phyloP scores from a whole-genome alignment of 2,329 filamentous ascomycete genomes.

The Colletotrichum zoysiae region DNA sequence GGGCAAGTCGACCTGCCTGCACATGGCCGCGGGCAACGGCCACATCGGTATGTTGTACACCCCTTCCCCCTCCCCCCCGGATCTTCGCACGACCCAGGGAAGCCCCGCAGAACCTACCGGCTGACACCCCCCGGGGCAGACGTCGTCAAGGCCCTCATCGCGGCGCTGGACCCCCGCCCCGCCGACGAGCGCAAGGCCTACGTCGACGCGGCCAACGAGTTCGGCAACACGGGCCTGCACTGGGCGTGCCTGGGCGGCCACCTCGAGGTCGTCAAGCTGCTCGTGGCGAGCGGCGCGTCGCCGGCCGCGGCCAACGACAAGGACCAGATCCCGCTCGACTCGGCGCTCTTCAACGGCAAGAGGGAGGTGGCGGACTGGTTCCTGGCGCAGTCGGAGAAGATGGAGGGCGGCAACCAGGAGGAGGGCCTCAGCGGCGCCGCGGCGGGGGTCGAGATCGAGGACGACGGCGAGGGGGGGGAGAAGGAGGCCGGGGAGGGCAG shows the following conservation, averaged over 20 bases:
- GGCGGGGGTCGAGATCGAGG: conserved; percentile 55
- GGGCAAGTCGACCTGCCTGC: conserved; percentile 83
- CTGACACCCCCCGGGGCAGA: conserved; percentile 49
- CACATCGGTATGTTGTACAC: conserved; percentile 72
- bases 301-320: conserved; percentile 84
- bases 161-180: conserved; percentile 56
- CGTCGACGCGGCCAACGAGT: conserved; percentile 78
- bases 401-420: conserved; percentile 62
- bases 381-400: conserved; percentile 59
- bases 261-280: conserved; percentile 79
- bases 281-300: conserved; percentile 82
- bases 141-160: conserved; percentile 59
- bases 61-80: neutral
- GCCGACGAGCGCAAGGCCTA: conserved; percentile 62
- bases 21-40: conserved; percentile 95
- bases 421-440: conserved; percentile 56
- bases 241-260: conserved; percentile 95
- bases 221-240: conserved; percentile 92
- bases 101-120: neutral
- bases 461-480: conserved; percentile 43
- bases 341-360: conserved; percentile 79
- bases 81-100: neutral
- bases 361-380: conserved; percentile 73
- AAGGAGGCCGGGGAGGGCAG: conserved; percentile 8
- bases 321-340: conserved; percentile 83